These are phyloP conservation scores for Wilhelminamyces savonicus DNA, from an alignment of 805 yeast genomes.

Conservation along the genomic window DNA sequence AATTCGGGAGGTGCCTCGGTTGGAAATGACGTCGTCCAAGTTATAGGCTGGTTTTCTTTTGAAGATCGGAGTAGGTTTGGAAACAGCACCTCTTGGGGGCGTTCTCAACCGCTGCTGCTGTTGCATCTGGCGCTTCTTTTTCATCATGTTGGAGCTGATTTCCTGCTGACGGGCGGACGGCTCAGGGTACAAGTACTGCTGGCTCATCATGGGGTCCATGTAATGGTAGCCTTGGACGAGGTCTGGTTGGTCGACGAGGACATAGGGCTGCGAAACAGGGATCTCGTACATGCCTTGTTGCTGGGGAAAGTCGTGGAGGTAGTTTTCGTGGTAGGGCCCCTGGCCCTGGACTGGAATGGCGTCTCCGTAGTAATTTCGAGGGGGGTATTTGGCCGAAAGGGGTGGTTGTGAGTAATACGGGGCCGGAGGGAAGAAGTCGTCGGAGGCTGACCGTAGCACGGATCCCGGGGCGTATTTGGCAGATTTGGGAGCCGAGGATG, in stretches of 20 bases:
- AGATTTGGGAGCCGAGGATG: conserved; percentile 4
- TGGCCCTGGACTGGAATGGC: neutral
- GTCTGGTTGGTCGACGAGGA: conserved; percentile 2
- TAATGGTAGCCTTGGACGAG: conserved; percentile 2
- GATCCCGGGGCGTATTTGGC: conserved; percentile 4
- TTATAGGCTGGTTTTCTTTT: conserved; percentile 8
- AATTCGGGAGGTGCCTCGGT: conserved; percentile 5
- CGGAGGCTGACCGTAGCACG: conserved; percentile 10
- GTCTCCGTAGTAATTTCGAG: conserved; percentile 7
- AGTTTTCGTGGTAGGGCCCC: neutral
- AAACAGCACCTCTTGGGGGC: conserved; percentile 4
- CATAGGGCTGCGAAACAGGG: conserved; percentile 3
- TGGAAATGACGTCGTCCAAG: conserved; percentile 7
- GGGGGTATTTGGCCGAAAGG: conserved; percentile 20
- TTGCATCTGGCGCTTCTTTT: conserved; percentile 22
- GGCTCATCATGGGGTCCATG: conserved; percentile 1
- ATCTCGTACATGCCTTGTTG: conserved; percentile 2
- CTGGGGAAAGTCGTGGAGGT: neutral
- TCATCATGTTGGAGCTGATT: conserved; percentile 27
- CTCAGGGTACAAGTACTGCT: conserved; percentile 1
- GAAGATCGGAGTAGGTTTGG: conserved; percentile 6
- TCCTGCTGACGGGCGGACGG: conserved; percentile 22
- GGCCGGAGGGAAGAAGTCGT: conserved; percentile 13
- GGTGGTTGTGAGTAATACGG: conserved; percentile 13
- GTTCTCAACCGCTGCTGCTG: too few relatives aligned